Conservation (phyloP, 2,329 filamentous ascomycete species). For the Arachnopeziza araneosa region DNA sequence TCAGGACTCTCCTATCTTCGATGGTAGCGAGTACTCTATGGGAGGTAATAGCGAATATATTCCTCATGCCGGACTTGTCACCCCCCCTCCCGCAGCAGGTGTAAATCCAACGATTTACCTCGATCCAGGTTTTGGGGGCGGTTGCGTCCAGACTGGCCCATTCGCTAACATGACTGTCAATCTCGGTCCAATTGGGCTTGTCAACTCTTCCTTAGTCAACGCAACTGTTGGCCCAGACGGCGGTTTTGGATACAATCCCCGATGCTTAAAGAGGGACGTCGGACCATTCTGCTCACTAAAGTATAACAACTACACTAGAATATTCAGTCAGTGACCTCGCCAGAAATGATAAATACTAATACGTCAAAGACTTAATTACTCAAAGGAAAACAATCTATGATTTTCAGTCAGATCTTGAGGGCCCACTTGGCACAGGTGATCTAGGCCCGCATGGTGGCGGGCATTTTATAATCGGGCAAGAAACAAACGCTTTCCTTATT, state of each 20-base stretch:
- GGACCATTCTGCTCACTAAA: slow-evolving; percentile 26
- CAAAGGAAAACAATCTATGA: slow-evolving; percentile 5
- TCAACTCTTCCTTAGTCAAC: slow-evolving; percentile 25
- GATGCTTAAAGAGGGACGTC: slow-evolving; percentile 39
- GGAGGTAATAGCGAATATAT: slow-evolving; percentile 41
- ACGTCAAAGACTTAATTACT: slow-evolving; percentile 2
- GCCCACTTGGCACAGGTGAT: slow-evolving; percentile 25
- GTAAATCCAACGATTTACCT: slow-evolving; percentile 21
- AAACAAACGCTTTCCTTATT: not conserved
- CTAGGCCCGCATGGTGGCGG: slow-evolving; percentile 27
- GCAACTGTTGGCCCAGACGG: slow-evolving; percentile 28
- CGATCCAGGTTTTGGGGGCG: slow-evolving; percentile 48
- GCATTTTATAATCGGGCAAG: slow-evolving; percentile 33
- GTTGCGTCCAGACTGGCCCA: slow-evolving; percentile 45
- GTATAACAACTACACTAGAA: slow-evolving; percentile 34
- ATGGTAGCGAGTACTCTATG: slow-evolving; percentile 30
- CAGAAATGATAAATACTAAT: not conserved
- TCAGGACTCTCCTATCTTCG: not conserved
- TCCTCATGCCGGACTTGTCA: slow-evolving; percentile 22
- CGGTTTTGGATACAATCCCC: slow-evolving; percentile 36
- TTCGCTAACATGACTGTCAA: slow-evolving; percentile 39
- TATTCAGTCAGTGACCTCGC: slow-evolving; percentile 10
- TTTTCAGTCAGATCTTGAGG: slow-evolving; percentile 7
- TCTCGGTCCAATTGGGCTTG: slow-evolving; percentile 36
- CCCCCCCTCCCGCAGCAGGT: slow-evolving; percentile 19